phyloP scores from a whole-genome alignment of 129 eudicot genomes.

The Helianthus annuus region DNA sequence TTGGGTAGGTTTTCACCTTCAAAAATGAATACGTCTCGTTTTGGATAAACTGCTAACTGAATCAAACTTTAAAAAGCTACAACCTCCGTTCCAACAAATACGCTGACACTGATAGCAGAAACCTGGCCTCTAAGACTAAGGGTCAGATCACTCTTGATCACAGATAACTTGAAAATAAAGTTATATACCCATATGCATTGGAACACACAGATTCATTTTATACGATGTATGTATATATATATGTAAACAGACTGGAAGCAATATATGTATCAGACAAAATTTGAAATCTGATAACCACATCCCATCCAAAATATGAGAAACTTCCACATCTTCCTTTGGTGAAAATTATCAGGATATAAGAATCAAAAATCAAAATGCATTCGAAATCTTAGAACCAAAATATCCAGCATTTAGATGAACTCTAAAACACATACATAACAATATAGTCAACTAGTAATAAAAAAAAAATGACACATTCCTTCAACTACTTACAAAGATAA shows the following conservation, averaged over 20 bases:
- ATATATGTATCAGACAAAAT: background rate
- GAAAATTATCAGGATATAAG: background rate
- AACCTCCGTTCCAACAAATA: background rate
- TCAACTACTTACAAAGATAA: background rate
- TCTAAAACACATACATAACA: background rate
- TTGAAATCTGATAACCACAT: background rate
- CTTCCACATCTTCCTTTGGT: background rate
- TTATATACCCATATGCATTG: background rate
- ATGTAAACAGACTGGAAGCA: background rate
- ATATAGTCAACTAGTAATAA: background rate
- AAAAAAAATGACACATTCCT: background rate
- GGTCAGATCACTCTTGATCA: background rate
- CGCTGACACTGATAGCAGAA: conserved; percentile 1
- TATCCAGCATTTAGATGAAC: background rate
- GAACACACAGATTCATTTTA: background rate
- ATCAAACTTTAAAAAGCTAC: background rate
- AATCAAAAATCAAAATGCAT: background rate
- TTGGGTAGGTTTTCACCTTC: background rate
- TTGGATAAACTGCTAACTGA: background rate
- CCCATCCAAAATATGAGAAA: background rate
- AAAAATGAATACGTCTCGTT: background rate
- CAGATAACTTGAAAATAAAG: background rate
- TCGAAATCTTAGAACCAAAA: too few relatives aligned
- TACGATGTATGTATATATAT: background rate
- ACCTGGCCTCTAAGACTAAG: background rate